These are phyloP conservation scores for Microstroma glucosiphilum DNA, from an alignment of 1,284 basidiomycete genomes.

Conservation along the genomic window DNA sequence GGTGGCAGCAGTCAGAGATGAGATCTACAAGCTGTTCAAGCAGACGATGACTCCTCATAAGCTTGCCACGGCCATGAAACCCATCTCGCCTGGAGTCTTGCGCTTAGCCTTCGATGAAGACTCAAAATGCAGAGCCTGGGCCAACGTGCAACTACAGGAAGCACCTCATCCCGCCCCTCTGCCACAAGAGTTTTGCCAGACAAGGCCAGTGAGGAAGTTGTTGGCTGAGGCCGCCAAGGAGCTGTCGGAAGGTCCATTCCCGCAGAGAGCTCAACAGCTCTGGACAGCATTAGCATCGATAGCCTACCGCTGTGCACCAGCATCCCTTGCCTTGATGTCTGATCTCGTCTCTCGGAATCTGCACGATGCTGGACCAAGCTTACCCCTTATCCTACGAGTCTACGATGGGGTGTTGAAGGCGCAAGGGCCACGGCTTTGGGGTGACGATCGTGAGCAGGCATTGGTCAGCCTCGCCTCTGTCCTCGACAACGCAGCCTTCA, in stretches of 20 bases:
- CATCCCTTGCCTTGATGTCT: slow-evolving; percentile 7
- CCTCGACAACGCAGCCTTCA: slow-evolving; percentile 33
- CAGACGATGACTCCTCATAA: neutral
- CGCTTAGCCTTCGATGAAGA: neutral
- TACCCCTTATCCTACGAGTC: slow-evolving; percentile 1
- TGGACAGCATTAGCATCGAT: neutral
- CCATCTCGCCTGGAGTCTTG: neutral
- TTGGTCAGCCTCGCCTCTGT: slow-evolving; percentile 31
- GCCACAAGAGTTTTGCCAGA: neutral
- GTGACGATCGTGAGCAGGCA: slow-evolving; percentile 23
- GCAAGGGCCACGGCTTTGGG: slow-evolving; percentile 25
- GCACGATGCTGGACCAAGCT: neutral
- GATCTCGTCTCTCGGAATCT: slow-evolving; percentile 11
- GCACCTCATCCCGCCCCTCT: neutral
- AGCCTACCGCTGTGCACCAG: neutral
- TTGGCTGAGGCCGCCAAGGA: neutral
- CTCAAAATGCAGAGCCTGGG: neutral
- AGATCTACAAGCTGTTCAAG: neutral
- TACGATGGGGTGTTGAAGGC: slow-evolving; percentile 1
- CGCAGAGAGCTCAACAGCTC: neutral
- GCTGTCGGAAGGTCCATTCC: neutral
- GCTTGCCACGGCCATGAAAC: neutral
- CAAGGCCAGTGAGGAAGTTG: neutral
- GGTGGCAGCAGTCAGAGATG: slow-evolving; percentile 7
- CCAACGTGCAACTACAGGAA: neutral